These are phyloP conservation scores for Gardenia jasminoides DNA, from an alignment of 257 asterid genomes.

Conservation along the genomic window DNA sequence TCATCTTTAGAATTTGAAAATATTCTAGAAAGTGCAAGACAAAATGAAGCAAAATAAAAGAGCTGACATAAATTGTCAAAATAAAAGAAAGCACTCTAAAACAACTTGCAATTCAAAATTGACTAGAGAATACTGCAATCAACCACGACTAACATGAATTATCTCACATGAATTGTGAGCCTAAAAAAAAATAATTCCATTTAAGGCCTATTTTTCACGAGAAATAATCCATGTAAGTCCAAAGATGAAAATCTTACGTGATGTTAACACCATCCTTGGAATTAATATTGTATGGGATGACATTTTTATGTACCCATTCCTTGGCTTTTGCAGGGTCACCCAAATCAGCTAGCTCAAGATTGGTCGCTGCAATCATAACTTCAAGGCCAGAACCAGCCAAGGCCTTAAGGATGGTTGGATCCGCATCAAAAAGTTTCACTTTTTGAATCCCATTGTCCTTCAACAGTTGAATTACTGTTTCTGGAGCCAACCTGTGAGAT, in stretches of 20 bases:
- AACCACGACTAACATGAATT: no score
- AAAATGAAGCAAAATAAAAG: no score
- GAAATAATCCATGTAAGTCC: not conserved
- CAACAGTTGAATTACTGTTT: slow-evolving; percentile 32
- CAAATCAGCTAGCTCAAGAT: slow-evolving; percentile 20
- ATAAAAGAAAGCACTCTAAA: no score
- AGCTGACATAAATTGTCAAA: no score
- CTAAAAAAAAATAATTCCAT: no score
- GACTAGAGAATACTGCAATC: no score
- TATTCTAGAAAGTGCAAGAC: no score
- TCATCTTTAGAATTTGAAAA: no score
- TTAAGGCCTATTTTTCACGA: not conserved
- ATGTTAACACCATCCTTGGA: slow-evolving; percentile 37
- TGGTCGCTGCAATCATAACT: slow-evolving; percentile 40
- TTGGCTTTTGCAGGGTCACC: slow-evolving; percentile 19
- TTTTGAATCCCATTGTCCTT: slow-evolving; percentile 35
- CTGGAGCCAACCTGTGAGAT: slow-evolving; percentile 34
- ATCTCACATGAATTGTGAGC: no score
- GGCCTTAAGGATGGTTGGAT: slow-evolving; percentile 26
- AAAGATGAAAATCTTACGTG: slow-evolving; percentile 25
- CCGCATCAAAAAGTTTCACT: slow-evolving; percentile 41
- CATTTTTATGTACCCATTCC: slow-evolving; percentile 35
- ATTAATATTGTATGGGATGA: slow-evolving; percentile 26
- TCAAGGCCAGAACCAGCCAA: slow-evolving; percentile 49
- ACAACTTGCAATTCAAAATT: no score